Evolutionary conservation across 1,284 basidiomycete species (phyloP).

Genomic region (Ceratobasidium sp.): DNA sequence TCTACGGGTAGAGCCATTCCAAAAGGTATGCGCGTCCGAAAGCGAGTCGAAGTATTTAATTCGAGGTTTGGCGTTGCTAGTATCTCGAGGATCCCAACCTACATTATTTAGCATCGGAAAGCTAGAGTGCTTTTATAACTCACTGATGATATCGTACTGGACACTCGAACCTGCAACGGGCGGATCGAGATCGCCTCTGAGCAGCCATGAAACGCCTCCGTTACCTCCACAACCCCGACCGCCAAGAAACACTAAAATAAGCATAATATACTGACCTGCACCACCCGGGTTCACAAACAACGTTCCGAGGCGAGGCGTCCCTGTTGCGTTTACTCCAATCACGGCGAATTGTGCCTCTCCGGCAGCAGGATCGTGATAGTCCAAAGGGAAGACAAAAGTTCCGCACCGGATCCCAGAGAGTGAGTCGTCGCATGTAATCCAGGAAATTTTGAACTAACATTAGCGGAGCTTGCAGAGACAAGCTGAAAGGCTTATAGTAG

Average conservation of each 20-base stretch:
- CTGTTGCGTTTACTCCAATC: neutral
- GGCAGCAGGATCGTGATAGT: constrained; percentile 24
- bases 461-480: neutral
- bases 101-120: neutral
- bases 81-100: constrained; percentile 45
- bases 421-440: neutral
- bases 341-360: constrained; percentile 34
- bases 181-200: neutral
- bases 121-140: neutral
- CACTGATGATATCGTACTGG: constrained; percentile 31
- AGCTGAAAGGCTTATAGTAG: neutral
- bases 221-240: neutral
- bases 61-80: neutral
- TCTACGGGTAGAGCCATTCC: constrained; percentile 21
- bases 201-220: neutral
- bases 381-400: constrained; percentile 33
- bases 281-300: constrained; percentile 45
- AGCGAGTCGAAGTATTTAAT: constrained; percentile 43
- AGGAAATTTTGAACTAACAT: neutral
- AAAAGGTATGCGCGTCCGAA: constrained; percentile 14
- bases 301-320: constrained; percentile 28
- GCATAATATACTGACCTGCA: neutral
- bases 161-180: constrained; percentile 1
- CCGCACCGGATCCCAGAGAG: constrained; percentile 22
- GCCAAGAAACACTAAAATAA: neutral